Evolutionary conservation across 192 early-diverging fungal species (phyloP).

Genomic region (Paraglomus occultum): DNA sequence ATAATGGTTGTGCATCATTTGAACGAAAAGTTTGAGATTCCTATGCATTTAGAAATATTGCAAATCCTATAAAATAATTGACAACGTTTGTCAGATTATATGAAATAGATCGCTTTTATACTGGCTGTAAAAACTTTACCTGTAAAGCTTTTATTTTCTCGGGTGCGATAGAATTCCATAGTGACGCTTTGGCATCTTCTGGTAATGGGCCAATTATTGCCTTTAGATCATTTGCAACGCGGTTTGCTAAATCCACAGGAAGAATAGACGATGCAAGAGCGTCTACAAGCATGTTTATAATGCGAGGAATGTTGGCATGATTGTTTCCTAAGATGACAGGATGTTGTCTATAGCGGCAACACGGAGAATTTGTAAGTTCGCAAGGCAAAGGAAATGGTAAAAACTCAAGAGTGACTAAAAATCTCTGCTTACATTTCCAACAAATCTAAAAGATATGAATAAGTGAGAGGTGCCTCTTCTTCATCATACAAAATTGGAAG

Average conservation of each 20-base stretch:
- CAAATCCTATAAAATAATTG: too few species aligned
- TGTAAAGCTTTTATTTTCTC: conserved; percentile 52
- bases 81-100: too few species aligned
- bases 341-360: conserved; percentile 47
- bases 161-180: conserved; percentile 56
- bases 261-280: conserved; percentile 56
- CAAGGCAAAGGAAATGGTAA: not conserved
- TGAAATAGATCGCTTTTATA: too few species aligned
- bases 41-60: too few species aligned
- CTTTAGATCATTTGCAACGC: conserved; percentile 57
- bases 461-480: conserved; percentile 78
- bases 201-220: conserved; percentile 46
- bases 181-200: conserved; percentile 44
- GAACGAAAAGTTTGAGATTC: too few species aligned
- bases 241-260: conserved; percentile 38
- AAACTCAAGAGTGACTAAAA: not conserved
- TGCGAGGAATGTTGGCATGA: conserved; percentile 58
- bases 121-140: conserved; percentile 20
- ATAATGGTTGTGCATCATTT: too few species aligned
- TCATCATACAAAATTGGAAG: conserved; percentile 88
- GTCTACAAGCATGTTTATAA: conserved; percentile 62
- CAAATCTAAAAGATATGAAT: conserved; percentile 75
- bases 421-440: conserved; percentile 51
- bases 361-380: not conserved
- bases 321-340: conserved; percentile 59